Evolutionary conservation across 495 filamentous ascomycete genomes (phyloP).

Genomic region (Talaromyces nanjingensis): DNA sequence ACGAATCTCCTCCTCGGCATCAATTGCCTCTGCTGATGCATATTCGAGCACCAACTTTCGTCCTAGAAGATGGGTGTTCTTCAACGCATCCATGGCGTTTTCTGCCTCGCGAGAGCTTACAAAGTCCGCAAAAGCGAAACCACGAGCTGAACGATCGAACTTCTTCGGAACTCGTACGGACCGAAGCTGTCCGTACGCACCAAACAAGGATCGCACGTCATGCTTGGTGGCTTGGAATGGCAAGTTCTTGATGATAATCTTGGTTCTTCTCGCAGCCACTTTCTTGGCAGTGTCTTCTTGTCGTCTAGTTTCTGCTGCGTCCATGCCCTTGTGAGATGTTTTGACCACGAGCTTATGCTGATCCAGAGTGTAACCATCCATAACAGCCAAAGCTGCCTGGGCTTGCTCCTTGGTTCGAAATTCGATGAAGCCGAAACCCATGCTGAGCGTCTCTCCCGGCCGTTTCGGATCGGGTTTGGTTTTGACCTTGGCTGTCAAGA

Average conservation of each 20-base stretch:
- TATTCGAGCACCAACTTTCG: conserved; percentile 84
- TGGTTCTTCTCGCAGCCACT: conserved; percentile 63
- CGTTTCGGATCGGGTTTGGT: conserved; percentile 82
- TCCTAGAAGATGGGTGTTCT: conserved; percentile 89
- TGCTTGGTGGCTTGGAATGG: conserved; percentile 94
- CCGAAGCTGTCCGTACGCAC: conserved; percentile 82
- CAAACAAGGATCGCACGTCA: conserved; percentile 78
- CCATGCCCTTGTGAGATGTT: conserved; percentile 73
- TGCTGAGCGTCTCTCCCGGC: conserved; percentile 75
- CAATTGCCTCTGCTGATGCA: conserved; percentile 73
- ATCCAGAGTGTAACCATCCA: conserved; percentile 83
- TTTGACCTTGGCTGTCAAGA: conserved; percentile 75
- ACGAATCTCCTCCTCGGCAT: conserved; percentile 91
- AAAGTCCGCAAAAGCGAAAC: conserved; percentile 97
- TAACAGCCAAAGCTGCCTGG: conserved; percentile 66
- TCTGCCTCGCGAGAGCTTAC: conserved; percentile 85
- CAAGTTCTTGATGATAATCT: conserved; percentile 97
- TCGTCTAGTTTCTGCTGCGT: conserved; percentile 79
- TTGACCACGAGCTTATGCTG: conserved; percentile 78
- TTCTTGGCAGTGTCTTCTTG: conserved; percentile 77
- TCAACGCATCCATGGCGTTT: conserved; percentile 84
- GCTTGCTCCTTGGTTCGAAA: conserved; percentile 74
- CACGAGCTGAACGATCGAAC: conserved; percentile 77
- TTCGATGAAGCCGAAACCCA: conserved; percentile 95
- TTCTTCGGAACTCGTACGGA: conserved; percentile 93